Base-by-base conservation (phyloP, 352 stramenopile species). In the Globisporangium splendens region DNA sequence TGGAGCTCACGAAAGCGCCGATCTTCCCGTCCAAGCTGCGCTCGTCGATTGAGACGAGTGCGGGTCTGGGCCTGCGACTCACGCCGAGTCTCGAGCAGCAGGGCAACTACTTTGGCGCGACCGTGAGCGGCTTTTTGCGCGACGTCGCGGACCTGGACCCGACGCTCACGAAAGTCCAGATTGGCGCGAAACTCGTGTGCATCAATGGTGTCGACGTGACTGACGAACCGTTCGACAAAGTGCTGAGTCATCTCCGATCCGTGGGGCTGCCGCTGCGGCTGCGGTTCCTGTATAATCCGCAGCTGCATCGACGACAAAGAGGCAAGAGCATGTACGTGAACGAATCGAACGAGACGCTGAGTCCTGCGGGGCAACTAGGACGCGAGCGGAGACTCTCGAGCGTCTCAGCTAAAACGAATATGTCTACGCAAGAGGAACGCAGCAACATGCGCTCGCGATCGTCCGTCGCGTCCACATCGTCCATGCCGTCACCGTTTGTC, bases 201-300 rank as follows among this genome's bases (percentile, higher is more conserved):
- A 83, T 94, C 43, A 94, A 94, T 49, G 83, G 83, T 13, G 61
- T 89, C 1, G 63, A 91, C 48, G 72, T 89, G 39, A 58, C 66
- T 1, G 67, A 85, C 55, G 73, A 80, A 28, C 60, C 68, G 3
- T 94, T 94, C 41, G 75, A 91, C 41, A 72, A 83, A 31, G 64
- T 94, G 8, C 54, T 92, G 46, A 55, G 66, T 18, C 72, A 86
- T 12, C 56, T 93, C 54, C 73, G 79, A 2, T 64, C 58, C 11
- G 66, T 75, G 11, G 70, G 62, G 6, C 63, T 88, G 24, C 81
- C 84, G 8, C 56, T 93, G 50, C 77, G 77, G 3, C 63, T 93
- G 43, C 73, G 77, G 4, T 91, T 93, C 58, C 12, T 79, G 8
- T 89, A 83, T 48, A 83, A 90, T 43, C 75, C 75, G 10, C 68